These are phyloP conservation scores for Cytospora leucostoma DNA, from an alignment of 2,329 filamentous ascomycete genomes.

Conservation along the genomic window DNA sequence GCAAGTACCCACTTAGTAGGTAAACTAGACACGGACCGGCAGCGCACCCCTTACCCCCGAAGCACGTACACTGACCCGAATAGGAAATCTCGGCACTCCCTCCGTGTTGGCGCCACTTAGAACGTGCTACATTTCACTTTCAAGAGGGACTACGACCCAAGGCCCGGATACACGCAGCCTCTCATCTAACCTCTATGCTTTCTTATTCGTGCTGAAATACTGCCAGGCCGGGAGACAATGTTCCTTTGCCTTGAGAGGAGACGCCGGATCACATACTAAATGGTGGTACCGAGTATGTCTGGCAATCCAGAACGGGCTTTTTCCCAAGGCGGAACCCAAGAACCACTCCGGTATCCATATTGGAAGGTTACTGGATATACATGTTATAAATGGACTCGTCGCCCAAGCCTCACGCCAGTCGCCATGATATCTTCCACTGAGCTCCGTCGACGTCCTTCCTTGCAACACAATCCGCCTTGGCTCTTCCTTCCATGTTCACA, in stretches of 20 bases:
- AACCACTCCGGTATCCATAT: not conserved
- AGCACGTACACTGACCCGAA: slow-evolving; percentile 15
- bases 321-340: slow-evolving; percentile 13
- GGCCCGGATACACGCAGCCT: slow-evolving; percentile 5
- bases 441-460: not conserved
- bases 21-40: not conserved
- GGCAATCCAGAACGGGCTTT: slow-evolving; percentile 2
- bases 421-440: too few species aligned
- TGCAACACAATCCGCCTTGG: not conserved
- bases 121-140: not conserved
- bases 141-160: not conserved
- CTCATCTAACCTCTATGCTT: not conserved
- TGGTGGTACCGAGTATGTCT: not conserved
- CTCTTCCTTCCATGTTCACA: not conserved
- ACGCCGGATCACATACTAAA: slow-evolving; percentile 9
- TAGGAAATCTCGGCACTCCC: slow-evolving; percentile 25
- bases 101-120: slow-evolving; percentile 17
- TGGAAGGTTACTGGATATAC: not conserved
- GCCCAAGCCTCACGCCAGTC: too few species aligned
- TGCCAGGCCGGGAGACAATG: not conserved
- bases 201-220: slow-evolving; percentile 9
- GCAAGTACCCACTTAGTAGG: not conserved
- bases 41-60: not conserved
- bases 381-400: slow-evolving; percentile 11
- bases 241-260: not conserved